These are phyloP conservation scores for Tricholoma sp. DNA, from an alignment of 768 basidiomycete species.

Conservation along the genomic window DNA sequence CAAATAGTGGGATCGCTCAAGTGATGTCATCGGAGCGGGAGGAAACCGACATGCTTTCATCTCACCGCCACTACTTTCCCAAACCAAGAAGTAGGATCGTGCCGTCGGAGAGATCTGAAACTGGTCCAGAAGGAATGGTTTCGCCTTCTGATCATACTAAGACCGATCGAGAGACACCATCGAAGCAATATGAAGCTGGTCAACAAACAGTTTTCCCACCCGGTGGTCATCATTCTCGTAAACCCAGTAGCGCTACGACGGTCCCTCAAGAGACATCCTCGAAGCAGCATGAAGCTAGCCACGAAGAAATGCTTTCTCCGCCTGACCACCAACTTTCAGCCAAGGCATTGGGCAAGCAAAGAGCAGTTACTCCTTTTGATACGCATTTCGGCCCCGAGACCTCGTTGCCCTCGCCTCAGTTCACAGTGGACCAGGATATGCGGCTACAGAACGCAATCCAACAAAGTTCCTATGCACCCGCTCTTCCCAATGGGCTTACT, in stretches of 20 bases:
- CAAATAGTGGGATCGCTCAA: neutral
- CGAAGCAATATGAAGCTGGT: neutral
- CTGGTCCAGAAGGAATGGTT: neutral
- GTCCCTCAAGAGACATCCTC: neutral
- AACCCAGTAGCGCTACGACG: neutral
- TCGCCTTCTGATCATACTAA: neutral
- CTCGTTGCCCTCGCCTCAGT: neutral
- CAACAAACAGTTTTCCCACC: neutral
- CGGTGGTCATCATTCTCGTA: neutral
- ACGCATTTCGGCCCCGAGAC: neutral
- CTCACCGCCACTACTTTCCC: neutral
- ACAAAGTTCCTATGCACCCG: neutral
- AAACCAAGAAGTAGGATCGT: neutral
- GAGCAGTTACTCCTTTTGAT: slow-evolving; percentile 13
- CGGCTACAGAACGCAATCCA: neutral
- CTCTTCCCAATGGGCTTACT: neutral
- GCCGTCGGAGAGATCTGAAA: neutral
- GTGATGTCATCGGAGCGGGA: neutral
- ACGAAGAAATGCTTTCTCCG: neutral
- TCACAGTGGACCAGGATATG: neutral
- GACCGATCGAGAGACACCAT: neutral
- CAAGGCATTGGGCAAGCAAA: slow-evolving; percentile 29
- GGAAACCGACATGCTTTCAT: neutral
- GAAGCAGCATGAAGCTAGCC: neutral
- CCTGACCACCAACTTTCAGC: slow-evolving; percentile 19